Evolutionary conservation across 441 rosid genomes (phyloP).

Genomic region (Pelargonium fulgidum): DNA sequence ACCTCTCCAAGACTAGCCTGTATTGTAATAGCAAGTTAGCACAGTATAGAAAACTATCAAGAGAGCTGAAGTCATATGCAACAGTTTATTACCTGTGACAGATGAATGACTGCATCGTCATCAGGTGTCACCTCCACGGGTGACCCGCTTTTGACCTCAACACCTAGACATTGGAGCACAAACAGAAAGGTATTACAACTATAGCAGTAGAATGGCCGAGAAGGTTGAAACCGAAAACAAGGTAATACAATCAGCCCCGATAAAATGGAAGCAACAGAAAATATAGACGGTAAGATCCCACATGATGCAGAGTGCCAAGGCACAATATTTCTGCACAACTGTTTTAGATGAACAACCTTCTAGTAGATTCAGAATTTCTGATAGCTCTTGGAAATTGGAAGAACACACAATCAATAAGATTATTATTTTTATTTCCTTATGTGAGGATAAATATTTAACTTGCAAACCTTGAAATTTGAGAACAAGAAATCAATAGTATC

Average conservation of each 20-base stretch:
- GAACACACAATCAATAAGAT: no score
- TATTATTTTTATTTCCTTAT: no score
- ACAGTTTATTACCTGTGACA: conserved; percentile 52
- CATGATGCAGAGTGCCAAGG: neutral
- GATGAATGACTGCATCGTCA: conserved; percentile 39
- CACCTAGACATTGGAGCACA: conserved; percentile 39
- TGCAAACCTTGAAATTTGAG: no score
- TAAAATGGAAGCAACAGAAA: neutral
- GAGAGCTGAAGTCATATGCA: neutral
- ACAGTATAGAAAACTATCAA: neutral
- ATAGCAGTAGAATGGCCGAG: neutral
- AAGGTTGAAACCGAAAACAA: neutral
- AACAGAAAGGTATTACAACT: neutral
- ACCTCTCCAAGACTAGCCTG: conserved; percentile 66
- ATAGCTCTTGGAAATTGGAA: no score
- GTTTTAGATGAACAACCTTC: neutral
- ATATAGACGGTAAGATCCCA: neutral
- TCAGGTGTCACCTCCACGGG: conserved; percentile 35
- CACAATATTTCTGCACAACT: neutral
- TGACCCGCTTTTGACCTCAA: conserved; percentile 59
- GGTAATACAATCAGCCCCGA: neutral
- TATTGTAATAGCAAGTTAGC: conserved; percentile 10
- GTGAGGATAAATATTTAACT: no score
- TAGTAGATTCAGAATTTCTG: no score
- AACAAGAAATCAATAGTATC: no score